Conservation (phyloP, 768 basidiomycete species). For the Termitomyces sp. region DNA sequence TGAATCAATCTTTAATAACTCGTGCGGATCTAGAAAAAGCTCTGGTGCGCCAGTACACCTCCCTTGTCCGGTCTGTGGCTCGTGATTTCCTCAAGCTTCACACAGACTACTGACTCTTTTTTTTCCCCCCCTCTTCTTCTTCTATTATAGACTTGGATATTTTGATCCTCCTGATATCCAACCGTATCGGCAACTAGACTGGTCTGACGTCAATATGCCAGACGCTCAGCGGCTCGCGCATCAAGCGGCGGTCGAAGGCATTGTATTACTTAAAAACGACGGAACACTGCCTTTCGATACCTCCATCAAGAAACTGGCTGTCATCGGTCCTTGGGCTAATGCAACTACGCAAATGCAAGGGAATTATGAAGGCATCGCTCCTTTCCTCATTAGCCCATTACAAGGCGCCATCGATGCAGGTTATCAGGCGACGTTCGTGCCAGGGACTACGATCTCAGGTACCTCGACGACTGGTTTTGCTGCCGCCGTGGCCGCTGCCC, state of each 20-base stretch:
- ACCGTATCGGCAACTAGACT: slow-evolving; percentile 44
- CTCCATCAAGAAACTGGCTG: slow-evolving; percentile 41
- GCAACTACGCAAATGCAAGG: slow-evolving; percentile 54
- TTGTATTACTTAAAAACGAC: slow-evolving; percentile 62
- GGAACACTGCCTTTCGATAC: slow-evolving; percentile 46
- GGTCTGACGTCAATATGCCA: slow-evolving; percentile 43
- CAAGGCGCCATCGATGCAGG: slow-evolving; percentile 42
- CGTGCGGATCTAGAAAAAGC: slow-evolving; percentile 37
- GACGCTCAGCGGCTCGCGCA: slow-evolving; percentile 42
- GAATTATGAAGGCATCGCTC: slow-evolving; percentile 49
- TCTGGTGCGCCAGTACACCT: slow-evolving; percentile 42
- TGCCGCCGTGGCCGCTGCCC: slow-evolving; percentile 44
- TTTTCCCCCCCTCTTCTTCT: too few relatives aligned
- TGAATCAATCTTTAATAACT: slow-evolving; percentile 41
- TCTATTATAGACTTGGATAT: slow-evolving; percentile 56
- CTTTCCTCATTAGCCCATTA: slow-evolving; percentile 49
- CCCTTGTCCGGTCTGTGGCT: slow-evolving; percentile 41
- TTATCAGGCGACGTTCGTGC: slow-evolving; percentile 35
- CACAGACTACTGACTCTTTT: slow-evolving; percentile 3
- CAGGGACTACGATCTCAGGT: slow-evolving; percentile 35
- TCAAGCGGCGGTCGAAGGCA: slow-evolving; percentile 45
- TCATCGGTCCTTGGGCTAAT: slow-evolving; percentile 56
- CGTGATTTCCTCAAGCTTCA: not conserved
- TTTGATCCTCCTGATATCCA: slow-evolving; percentile 46
- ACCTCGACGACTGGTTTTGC: slow-evolving; percentile 39